Percentiles rank a stretch among this genome's conserved stretches.
Evolutionary conservation across 331 rosid species (phyloP).

Genomic region (Acacia pycnantha): DNA sequence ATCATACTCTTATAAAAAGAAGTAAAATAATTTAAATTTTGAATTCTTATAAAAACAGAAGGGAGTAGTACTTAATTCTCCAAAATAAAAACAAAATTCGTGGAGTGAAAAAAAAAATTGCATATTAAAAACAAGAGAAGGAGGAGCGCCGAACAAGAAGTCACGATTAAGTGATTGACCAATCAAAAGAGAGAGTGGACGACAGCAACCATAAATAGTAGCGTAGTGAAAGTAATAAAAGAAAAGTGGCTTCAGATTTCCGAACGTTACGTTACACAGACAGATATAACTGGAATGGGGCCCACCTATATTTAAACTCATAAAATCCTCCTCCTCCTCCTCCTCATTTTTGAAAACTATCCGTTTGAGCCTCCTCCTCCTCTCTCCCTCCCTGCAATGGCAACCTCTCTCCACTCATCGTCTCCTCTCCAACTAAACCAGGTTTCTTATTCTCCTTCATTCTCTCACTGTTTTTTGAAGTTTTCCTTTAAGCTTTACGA

Average conservation of each 20-base stretch:
- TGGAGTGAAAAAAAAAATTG: too few relatives aligned
- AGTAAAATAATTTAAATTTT: too few relatives aligned
- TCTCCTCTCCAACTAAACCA: slow-evolving; percentile 45
- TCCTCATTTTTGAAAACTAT: slow-evolving; percentile 49
- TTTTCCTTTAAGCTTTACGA: neutral
- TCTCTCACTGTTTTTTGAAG: neutral
- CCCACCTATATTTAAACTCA: slow-evolving; percentile 30
- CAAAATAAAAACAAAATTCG: too few relatives aligned
- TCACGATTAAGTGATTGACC: neutral
- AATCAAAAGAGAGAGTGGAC: neutral
- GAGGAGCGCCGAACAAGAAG: neutral
- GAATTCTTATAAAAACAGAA: too few relatives aligned
- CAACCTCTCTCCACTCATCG: slow-evolving; percentile 55
- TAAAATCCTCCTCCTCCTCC: neutral
- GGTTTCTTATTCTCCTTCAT: slow-evolving; percentile 34
- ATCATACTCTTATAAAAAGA: too few relatives aligned
- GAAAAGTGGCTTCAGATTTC: slow-evolving; percentile 17
- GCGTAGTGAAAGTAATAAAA: neutral
- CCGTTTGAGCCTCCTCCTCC: slow-evolving; percentile 52
- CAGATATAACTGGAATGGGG: neutral
- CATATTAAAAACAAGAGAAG: too few relatives aligned
- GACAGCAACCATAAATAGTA: neutral
- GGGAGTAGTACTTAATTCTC: too few relatives aligned
- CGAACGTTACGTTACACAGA: slow-evolving; percentile 70
- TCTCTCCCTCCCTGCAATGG: slow-evolving; percentile 32